Evolutionary conservation across 352 stramenopile genomes (phyloP).

Genomic region (Phytophthora hybrid): DNA sequence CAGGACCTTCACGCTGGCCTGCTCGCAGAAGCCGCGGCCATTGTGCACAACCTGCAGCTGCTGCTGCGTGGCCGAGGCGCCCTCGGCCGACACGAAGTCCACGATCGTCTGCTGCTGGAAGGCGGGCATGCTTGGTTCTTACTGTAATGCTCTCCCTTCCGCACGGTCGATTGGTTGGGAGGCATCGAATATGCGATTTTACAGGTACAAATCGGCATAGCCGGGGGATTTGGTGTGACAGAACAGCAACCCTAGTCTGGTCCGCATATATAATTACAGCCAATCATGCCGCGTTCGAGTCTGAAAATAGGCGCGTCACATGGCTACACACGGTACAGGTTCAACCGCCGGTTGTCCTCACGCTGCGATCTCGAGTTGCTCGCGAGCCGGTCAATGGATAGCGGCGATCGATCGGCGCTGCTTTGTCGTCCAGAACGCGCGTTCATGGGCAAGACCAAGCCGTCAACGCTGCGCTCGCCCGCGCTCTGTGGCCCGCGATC

Average conservation of each 20-base stretch:
- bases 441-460: slow-evolving; percentile 23
- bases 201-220: slow-evolving; percentile 6
- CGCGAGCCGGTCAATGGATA: slow-evolving; percentile 28
- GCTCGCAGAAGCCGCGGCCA: slow-evolving; percentile 58
- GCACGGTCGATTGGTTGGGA: slow-evolving; percentile 33
- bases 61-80: slow-evolving; percentile 63
- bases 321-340: slow-evolving; percentile 27
- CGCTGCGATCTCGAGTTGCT: slow-evolving; percentile 4
- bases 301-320: slow-evolving; percentile 39
- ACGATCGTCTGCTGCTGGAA: slow-evolving; percentile 73
- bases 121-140: slow-evolving; percentile 54
- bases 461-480: slow-evolving; percentile 6
- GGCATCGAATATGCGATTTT: slow-evolving; percentile 33
- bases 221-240: slow-evolving; percentile 1
- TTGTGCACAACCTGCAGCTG: slow-evolving; percentile 60
- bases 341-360: slow-evolving; percentile 5
- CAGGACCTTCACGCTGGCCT: slow-evolving; percentile 55
- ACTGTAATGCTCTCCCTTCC: slow-evolving; percentile 18
- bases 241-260: not conserved
- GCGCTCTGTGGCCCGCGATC: slow-evolving; percentile 15
- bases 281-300: not conserved
- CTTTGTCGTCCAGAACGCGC: slow-evolving; percentile 6
- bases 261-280: slow-evolving; percentile 13
- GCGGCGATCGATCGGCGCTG: slow-evolving; percentile 13
- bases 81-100: slow-evolving; percentile 61